Evolutionary conservation across 2,329 filamentous ascomycete species (phyloP), one percentile per base, ranked within the genome.

Genomic region (Aspergillus ochraceus): DNA sequence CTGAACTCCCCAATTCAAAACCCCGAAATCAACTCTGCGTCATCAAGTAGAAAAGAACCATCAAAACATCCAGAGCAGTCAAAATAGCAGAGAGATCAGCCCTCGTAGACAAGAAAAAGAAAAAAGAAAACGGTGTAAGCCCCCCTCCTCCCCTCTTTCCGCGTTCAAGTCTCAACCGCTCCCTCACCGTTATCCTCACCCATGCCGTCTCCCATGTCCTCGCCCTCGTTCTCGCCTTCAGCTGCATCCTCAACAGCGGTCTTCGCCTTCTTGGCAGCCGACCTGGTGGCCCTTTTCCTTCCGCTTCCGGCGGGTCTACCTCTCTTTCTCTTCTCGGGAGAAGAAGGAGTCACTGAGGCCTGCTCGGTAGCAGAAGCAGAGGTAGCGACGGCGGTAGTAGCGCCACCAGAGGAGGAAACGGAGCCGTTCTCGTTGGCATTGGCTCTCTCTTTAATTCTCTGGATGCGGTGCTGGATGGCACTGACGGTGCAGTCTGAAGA

Each of bases 401-500:
- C 20, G 1, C 14, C 30, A 2, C 36, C 20, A 9, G 30, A 29
- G 10, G 47, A 2, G 24, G 46, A 4, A n/a, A 22, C 54, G 24
- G 30, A 2, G 30, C 26, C 52, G 1, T 42, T 36, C 4, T 39
- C 49, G 11, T 8, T 39, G 22, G 42, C 19, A n/a, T 36, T 24
- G 3, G 3, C 60, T 39, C 62, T 64, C 1, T 64, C 64, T 26
- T 62, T 63, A 0, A 72, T 47, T 5, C 63, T 64, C n/a, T 58
- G 54, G 11, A 73, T 59, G 12, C 69, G 61, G 49, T 68, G 68
- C 52, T 68, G 63, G 6, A 70, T 46, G 0, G 70, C 68, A 10
- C 59, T 64, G 19, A 58, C 29, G 11, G 65, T 71, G 49, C 68
- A 70, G 0, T 61, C 71, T 72, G 26, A 17, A 36, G 12, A 36